Percentiles rank a stretch among this genome's conserved stretches.
Conservation (phyloP, 148 eudicot genomes). For the Salicornia ramosissima region DNA sequence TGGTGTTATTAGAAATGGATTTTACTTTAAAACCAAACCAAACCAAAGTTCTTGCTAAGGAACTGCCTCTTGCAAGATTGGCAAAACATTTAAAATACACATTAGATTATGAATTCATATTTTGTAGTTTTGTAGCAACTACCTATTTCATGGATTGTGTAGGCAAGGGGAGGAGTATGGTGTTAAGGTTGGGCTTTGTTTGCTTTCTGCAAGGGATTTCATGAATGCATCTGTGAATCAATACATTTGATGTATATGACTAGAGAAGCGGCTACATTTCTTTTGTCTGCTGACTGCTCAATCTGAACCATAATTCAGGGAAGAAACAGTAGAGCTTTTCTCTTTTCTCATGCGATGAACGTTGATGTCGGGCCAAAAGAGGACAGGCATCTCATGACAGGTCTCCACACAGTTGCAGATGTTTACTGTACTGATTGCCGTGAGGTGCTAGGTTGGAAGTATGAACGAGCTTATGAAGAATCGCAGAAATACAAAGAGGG, state of each 20-base stretch:
- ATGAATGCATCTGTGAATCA: neutral
- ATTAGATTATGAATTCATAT: neutral
- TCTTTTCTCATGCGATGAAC: conserved; percentile 85
- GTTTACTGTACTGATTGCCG: conserved; percentile 60
- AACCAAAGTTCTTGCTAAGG: neutral
- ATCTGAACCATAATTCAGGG: conserved; percentile 38
- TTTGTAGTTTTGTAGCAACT: neutral
- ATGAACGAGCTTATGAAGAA: conserved; percentile 68
- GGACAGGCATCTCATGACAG: conserved; percentile 76
- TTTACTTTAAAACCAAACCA: neutral
- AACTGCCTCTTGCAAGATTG: neutral
- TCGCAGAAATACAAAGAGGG: conserved; percentile 88
- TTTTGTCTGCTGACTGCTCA: conserved; percentile 9
- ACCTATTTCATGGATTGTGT: neutral
- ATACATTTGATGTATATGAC: neutral
- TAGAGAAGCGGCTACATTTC: neutral
- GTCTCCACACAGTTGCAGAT: conserved; percentile 85
- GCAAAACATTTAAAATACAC: neutral
- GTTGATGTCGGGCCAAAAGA: conserved; percentile 61
- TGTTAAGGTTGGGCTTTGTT: neutral
- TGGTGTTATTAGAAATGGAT: neutral
- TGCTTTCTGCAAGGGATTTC: neutral
- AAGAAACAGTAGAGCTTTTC: conserved; percentile 64
- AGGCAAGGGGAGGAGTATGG: neutral
- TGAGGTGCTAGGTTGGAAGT: conserved; percentile 80